Percentiles rank a stretch among this genome's conserved stretches.
phyloP scores from a whole-genome alignment of 2,329 filamentous ascomycete species.

The Fusarium sp. region DNA sequence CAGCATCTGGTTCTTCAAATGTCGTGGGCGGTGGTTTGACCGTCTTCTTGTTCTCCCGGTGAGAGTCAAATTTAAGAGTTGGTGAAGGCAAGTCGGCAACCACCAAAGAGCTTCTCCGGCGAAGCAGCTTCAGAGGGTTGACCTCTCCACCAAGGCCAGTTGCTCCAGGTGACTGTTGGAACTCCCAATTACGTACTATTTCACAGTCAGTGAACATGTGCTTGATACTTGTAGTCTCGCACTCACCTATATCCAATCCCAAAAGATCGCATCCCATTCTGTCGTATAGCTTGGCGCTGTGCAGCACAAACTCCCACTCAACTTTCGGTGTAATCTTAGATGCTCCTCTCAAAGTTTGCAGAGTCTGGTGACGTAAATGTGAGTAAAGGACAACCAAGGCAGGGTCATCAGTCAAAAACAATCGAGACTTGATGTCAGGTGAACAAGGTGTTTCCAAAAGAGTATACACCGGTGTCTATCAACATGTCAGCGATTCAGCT shows the following conservation, averaged over 20 bases:
- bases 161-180: constrained; percentile 62
- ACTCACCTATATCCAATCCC: constrained; percentile 81
- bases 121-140: constrained; percentile 74
- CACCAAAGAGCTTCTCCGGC: constrained; percentile 79
- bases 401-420: constrained; percentile 90
- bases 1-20: constrained; percentile 93
- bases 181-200: constrained; percentile 82
- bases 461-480: constrained; percentile 78
- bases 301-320: constrained; percentile 90
- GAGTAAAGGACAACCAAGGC: constrained; percentile 88
- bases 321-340: constrained; percentile 80
- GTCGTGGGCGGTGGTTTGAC: constrained; percentile 73
- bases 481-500: background rate
- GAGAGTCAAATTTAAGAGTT: constrained; percentile 54
- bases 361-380: constrained; percentile 81
- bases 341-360: constrained; percentile 87
- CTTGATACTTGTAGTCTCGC: constrained; percentile 14
- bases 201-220: constrained; percentile 22
- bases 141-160: constrained; percentile 56
- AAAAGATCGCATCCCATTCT: constrained; percentile 94
- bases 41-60: constrained; percentile 49
- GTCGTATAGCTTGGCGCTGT: constrained; percentile 84
- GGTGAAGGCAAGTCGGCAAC: constrained; percentile 75
- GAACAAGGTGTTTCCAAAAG: constrained; percentile 75
- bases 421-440: constrained; percentile 76